Evolutionary conservation across 495 filamentous ascomycete species (phyloP), one percentile per base, ranked within the genome.

Genomic region (Penicillium lividum): DNA sequence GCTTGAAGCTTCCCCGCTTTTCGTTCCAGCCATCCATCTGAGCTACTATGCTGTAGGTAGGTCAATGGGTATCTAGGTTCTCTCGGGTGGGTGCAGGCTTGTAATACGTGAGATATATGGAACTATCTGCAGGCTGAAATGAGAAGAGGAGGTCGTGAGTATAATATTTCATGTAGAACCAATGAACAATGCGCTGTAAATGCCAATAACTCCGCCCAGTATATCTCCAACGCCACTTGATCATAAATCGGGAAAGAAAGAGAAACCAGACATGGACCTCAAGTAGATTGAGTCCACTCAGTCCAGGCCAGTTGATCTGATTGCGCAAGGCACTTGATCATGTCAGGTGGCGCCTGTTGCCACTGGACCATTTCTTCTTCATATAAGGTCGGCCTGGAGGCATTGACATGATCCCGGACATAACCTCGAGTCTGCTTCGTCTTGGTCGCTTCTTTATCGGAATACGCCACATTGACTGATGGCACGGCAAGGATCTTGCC

Each of bases 401-500:
- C 6, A 27, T 62, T 48, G 13, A 77, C 66, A 54, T 56, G 63
- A 11, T 73, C 58, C 16, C 57, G 57, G 18, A 72, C 68, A 58
- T 77, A 78, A 0, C 80, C 80, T 61, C 75, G 74, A 2, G 63
- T 46, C 13, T 56, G 51, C 65, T 81, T 84, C 15, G 75, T 75
- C 47, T 62, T 61, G 33, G 54, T 56, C 2, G 69, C 75, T 16
- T 61, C 57, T 29, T 70, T 61, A 54, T 77, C 66, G 5, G 67
- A 68, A 55, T 81, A 82, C 47, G 70, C 79, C 3, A 82, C 51
- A 62, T 81, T 84, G 5, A 82, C 68, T 1, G 65, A 59, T 44
- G 80, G 79, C n/a, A 83, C 76, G 3, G 79, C 79, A 6, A 75
- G 69, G 33, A 82, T 79, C 60, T 73, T 78, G 8, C 75, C 76